These are phyloP conservation scores for Hysterium pulicare DNA, from an alignment of 2,329 filamentous ascomycete genomes.

Conservation along the genomic window DNA sequence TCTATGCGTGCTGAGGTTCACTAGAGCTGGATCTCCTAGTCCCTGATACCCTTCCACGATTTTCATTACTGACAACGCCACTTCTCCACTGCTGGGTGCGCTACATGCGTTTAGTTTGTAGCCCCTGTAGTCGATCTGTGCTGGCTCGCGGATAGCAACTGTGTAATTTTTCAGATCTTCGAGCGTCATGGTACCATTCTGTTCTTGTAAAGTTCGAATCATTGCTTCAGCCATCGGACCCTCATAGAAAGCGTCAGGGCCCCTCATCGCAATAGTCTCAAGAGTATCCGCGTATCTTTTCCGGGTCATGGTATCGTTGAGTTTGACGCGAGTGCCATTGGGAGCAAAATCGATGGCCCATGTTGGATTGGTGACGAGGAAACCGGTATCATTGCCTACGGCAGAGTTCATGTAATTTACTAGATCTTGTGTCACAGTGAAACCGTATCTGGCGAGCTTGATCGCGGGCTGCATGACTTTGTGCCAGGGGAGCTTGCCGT, in stretches of 20 bases:
- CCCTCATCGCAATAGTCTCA: conserved; percentile 69
- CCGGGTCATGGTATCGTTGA: conserved; percentile 76
- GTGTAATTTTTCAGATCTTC: conserved; percentile 73
- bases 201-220: conserved; percentile 62
- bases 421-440: conserved; percentile 69
- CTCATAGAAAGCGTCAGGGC: conserved; percentile 70
- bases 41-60: conserved; percentile 72
- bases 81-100: conserved; percentile 74
- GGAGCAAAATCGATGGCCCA: conserved; percentile 91
- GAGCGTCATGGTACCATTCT: conserved; percentile 82
- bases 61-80: conserved; percentile 74
- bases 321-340: conserved; percentile 65
- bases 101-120: conserved; percentile 67
- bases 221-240: conserved; percentile 71
- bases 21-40: conserved; percentile 55
- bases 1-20: conserved; percentile 73
- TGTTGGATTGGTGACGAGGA: conserved; percentile 68
- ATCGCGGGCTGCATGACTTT: conserved; percentile 72
- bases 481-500: conserved; percentile 57
- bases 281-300: conserved; percentile 78
- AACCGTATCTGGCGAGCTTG: conserved; percentile 56
- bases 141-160: conserved; percentile 60
- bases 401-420: conserved; percentile 67
- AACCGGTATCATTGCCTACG: conserved; percentile 53
- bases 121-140: conserved; percentile 56